A percentile compares a stretch with the other conserved stretches of the same genome.
These are phyloP conservation scores for Termitomyces bulborhizus DNA, from an alignment of 768 basidiomycete species.

Conservation along the genomic window DNA sequence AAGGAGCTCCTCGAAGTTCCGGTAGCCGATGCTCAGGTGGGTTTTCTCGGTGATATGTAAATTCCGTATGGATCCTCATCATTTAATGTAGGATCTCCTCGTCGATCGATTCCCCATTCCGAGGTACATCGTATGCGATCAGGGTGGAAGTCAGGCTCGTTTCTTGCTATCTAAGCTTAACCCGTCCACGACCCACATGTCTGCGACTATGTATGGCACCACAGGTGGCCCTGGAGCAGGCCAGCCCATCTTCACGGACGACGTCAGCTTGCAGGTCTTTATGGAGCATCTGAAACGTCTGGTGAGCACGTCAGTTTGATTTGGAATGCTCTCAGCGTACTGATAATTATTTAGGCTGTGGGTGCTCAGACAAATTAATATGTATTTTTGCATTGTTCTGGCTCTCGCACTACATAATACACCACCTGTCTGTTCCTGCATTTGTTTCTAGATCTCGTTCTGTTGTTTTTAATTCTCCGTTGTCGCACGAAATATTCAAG, in stretches of 20 bases:
- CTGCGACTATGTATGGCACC: slow-evolving; percentile 83
- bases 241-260: slow-evolving; percentile 97
- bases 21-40: slow-evolving; percentile 81
- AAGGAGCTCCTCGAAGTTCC: slow-evolving; percentile 88
- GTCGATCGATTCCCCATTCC: slow-evolving; percentile 96
- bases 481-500: slow-evolving; percentile 5
- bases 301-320: slow-evolving; percentile 36
- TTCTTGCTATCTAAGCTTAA: slow-evolving; percentile 96
- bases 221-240: slow-evolving; percentile 61
- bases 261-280: slow-evolving; percentile 95
- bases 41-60: slow-evolving; percentile 7
- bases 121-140: slow-evolving; percentile 96
- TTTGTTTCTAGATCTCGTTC: slow-evolving; percentile 11
- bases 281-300: slow-evolving; percentile 96
- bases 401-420: background rate
- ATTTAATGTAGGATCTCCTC: slow-evolving; percentile 67
- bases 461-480: slow-evolving; percentile 3
- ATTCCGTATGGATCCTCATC: background rate
- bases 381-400: slow-evolving; percentile 4
- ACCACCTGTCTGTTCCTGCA: slow-evolving; percentile 1
- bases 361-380: slow-evolving; percentile 61
- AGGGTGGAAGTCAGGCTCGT: slow-evolving; percentile 96
- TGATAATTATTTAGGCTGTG: slow-evolving; percentile 40
- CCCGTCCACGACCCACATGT: slow-evolving; percentile 97
- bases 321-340: background rate